A percentile compares a stretch with the other conserved stretches of the same genome.
Evolutionary conservation across 2,329 filamentous ascomycete genomes (phyloP).

Genomic region (Calonectria fujianensis): DNA sequence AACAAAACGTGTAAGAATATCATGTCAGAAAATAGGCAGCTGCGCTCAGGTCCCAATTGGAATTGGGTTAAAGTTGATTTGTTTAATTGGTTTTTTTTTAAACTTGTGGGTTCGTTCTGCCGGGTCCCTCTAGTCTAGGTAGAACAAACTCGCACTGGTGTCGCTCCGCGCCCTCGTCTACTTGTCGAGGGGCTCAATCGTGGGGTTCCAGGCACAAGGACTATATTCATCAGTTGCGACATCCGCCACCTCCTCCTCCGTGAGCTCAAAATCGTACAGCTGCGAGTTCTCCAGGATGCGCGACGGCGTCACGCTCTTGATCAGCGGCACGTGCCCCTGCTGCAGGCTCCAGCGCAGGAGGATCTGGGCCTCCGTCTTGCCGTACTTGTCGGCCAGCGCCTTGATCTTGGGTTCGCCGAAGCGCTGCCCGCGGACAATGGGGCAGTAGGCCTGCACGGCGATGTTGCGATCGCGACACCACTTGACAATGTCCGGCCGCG

Average conservation of each 20-base stretch:
- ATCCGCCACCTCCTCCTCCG: slow-evolving; percentile 70
- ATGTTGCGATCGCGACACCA: slow-evolving; percentile 82
- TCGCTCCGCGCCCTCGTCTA: slow-evolving; percentile 43
- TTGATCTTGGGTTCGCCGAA: slow-evolving; percentile 80
- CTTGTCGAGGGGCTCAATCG: slow-evolving; percentile 67
- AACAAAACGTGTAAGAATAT: not conserved
- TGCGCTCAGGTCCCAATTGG: not conserved
- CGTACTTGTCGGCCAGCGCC: slow-evolving; percentile 81
- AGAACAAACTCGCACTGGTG: not conserved
- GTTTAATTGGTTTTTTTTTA: not conserved
- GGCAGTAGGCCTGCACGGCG: slow-evolving; percentile 78
- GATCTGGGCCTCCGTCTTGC: slow-evolving; percentile 84
- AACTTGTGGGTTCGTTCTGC: not conserved
- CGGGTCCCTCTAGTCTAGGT: not conserved
- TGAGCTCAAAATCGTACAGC: slow-evolving; percentile 74
- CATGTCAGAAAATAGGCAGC: slow-evolving; percentile 2
- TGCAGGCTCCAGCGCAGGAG: slow-evolving; percentile 89
- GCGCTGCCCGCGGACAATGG: slow-evolving; percentile 80
- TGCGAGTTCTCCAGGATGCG: slow-evolving; percentile 79
- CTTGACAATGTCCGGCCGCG: slow-evolving; percentile 83
- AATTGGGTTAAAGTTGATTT: not conserved
- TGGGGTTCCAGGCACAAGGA: slow-evolving; percentile 76
- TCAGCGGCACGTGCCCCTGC: slow-evolving; percentile 83
- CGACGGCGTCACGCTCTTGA: slow-evolving; percentile 82
- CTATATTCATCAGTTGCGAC: slow-evolving; percentile 71